These are phyloP conservation scores for Penicillium capsulatum DNA, from an alignment of 2,329 filamentous ascomycete species.

Conservation along the genomic window DNA sequence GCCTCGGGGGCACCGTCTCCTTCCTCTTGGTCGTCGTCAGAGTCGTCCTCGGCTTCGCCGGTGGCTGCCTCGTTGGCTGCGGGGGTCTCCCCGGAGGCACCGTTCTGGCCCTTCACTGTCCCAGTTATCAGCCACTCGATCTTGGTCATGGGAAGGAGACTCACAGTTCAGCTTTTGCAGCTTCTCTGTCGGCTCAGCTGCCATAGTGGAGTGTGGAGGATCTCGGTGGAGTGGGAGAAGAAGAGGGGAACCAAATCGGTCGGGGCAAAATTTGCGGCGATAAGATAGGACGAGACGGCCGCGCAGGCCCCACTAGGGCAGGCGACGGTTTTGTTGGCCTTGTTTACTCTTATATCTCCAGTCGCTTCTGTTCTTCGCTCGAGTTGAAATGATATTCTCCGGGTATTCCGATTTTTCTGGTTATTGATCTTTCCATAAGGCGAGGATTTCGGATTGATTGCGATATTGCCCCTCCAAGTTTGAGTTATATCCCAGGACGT, in stretches of 20 bases:
- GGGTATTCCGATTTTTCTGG: no score
- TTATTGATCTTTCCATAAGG: no score
- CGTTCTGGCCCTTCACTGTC: slow-evolving; percentile 39
- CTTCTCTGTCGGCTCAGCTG: slow-evolving; percentile 41
- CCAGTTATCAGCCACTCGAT: slow-evolving; percentile 2
- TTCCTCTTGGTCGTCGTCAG: slow-evolving; percentile 53
- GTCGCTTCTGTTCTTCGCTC: no score
- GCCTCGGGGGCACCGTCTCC: slow-evolving; percentile 41
- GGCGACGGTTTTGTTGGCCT: no score
- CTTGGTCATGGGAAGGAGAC: slow-evolving; percentile 9
- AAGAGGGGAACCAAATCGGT: slow-evolving; percentile 17
- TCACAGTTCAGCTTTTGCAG: slow-evolving; percentile 41
- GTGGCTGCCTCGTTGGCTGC: slow-evolving; percentile 35
- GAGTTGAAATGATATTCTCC: no score
- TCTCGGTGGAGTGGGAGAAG: slow-evolving; percentile 17
- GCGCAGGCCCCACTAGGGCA: no score
- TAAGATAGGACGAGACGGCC: slow-evolving; percentile 22
- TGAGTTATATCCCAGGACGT: no score
- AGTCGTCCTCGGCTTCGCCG: slow-evolving; percentile 51
- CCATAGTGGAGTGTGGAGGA: slow-evolving; percentile 33
- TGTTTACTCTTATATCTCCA: no score
- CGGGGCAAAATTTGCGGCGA: slow-evolving; percentile 26
- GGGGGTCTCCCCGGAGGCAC: slow-evolving; percentile 32
- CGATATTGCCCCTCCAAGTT: no score
- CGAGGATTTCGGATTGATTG: no score